phyloP scores from a whole-genome alignment of 176 grass and related monocot genomes.

The Triticum aestivum region IWGSC_CS_RefSeq_v2.1 NC_057797.1:184967778-184968277 shows the following conservation, averaged over 20 bases:
- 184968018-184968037: background rate
- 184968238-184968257: background rate
- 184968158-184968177: constrained; percentile 88
- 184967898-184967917: constrained; percentile 75
- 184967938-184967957: constrained; percentile 49
- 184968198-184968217: constrained; percentile 73
- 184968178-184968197: constrained; percentile 82
- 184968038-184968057: background rate
- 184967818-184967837: constrained; percentile 10
- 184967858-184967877: constrained; percentile 88
- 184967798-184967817: background rate
- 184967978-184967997: constrained; percentile 59
- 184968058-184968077: background rate
- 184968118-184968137: constrained; percentile 91
- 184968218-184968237: constrained; percentile 5
- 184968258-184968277: background rate
- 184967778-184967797: constrained; percentile 22
- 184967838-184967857: constrained; percentile 84
- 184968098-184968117: constrained; percentile 29
- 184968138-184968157: constrained; percentile 86
- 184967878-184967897: constrained; percentile 93
- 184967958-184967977: constrained; percentile 86
- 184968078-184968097: background rate
- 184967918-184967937: constrained; percentile 72
- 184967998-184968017: background rate